phyloP scores from a whole-genome alignment of 208 protist genomes.

The Trypanosoma boissoni region DNA sequence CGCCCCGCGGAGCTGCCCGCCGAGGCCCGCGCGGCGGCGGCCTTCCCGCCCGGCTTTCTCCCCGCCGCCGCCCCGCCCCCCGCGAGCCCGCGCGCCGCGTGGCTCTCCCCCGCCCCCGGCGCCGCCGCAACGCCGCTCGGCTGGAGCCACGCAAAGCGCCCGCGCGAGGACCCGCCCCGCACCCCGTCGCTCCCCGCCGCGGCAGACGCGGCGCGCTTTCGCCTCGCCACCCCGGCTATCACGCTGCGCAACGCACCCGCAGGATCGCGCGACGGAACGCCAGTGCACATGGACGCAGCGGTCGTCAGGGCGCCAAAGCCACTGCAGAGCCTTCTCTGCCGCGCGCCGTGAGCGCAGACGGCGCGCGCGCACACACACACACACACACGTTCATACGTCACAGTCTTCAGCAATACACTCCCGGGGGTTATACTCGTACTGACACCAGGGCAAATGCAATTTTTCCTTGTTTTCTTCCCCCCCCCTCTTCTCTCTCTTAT shows the following conservation, averaged over 20 bases:
- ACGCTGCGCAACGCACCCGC: slow-evolving; percentile 26
- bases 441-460: too few relatives aligned
- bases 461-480: neutral
- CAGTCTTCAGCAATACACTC: too few relatives aligned
- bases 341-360: slow-evolving; percentile 10
- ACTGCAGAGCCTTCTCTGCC: slow-evolving; percentile 37
- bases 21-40: slow-evolving; percentile 6
- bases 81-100: slow-evolving; percentile 3
- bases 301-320: slow-evolving; percentile 27
- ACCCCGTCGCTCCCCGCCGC: neutral
- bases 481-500: neutral
- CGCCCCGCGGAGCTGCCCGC: slow-evolving; percentile 20
- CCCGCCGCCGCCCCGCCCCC: slow-evolving; percentile 20
- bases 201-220: slow-evolving; percentile 25
- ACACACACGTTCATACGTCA: neutral
- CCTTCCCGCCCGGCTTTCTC: slow-evolving; percentile 12
- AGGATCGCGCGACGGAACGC: slow-evolving; percentile 15
- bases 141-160: slow-evolving; percentile 49
- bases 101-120: slow-evolving; percentile 12
- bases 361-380: neutral
- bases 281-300: slow-evolving; percentile 14
- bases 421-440: too few relatives aligned
- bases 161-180: slow-evolving; percentile 14
- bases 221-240: slow-evolving; percentile 53
- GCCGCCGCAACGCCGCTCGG: slow-evolving; percentile 35